A percentile compares a stretch with the other conserved stretches of the same genome.
These are phyloP conservation scores for Mycena leptocephala DNA, from an alignment of 768 basidiomycete species.

Conservation along the genomic window DNA sequence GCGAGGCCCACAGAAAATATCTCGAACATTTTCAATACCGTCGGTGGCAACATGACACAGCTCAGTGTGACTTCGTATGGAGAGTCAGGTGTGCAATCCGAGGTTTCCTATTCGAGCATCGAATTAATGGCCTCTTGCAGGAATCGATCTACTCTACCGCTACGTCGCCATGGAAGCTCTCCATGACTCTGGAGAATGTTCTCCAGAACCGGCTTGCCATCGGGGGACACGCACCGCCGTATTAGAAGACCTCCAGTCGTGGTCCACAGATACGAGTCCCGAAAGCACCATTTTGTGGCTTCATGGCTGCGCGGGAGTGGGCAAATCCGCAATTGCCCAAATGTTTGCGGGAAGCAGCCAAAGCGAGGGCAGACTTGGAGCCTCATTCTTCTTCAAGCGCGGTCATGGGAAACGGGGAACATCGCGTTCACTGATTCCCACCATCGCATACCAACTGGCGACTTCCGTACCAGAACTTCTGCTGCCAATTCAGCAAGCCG, in stretches of 20 bases:
- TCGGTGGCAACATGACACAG: neutral
- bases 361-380: slow-evolving; percentile 37
- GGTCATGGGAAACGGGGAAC: slow-evolving; percentile 41
- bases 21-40: neutral
- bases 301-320: slow-evolving; percentile 36
- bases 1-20: no score
- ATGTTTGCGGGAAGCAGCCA: slow-evolving; percentile 32
- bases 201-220: neutral
- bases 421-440: slow-evolving; percentile 41
- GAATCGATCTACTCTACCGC: slow-evolving; percentile 44
- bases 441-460: slow-evolving; percentile 45
- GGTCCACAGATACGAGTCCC: neutral
- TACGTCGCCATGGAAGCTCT: neutral
- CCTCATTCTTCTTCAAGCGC: slow-evolving; percentile 52
- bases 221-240: neutral
- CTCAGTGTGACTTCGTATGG: neutral
- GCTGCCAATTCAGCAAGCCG: slow-evolving; percentile 8
- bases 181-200: slow-evolving; percentile 4
- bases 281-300: slow-evolving; percentile 34
- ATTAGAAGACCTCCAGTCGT: neutral
- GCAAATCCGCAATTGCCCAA: slow-evolving; percentile 39
- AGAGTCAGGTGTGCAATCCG: neutral
- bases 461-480: slow-evolving; percentile 9
- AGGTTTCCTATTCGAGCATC: neutral
- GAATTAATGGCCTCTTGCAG: neutral